Base-by-base conservation (phyloP, 306 rosid species). In the Arachis stenosperma region DNA sequence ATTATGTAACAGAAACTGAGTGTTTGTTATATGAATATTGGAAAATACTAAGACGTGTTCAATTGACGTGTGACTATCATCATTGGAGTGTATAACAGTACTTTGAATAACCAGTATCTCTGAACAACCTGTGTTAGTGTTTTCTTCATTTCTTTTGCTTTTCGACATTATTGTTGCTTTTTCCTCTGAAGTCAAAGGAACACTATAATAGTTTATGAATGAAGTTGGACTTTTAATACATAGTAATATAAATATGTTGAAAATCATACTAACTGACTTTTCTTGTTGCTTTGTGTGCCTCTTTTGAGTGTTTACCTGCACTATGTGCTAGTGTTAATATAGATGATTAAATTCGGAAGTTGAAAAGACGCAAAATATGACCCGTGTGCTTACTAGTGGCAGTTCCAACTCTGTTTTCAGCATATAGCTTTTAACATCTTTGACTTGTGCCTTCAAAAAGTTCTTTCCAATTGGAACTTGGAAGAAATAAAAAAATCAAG, bases 291-390 rank as follows among this genome's bases (percentile, higher is more conserved):
- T 0, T 13, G 69, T 22, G 56, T 65, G 53, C 8, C 22, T 33
- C 4, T 39, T 55, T 36, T 7, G 60, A 15, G 15, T 44, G 73
- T 75, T 64, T 67, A 42, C 46, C 46, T 5, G 46, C 8, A 51
- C 29, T 22, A 50, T 14, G 47, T 8, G 72, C 3, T 46, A 6
- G 68, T 51, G 75, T 48, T 39, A 65, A 66, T 8, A 41, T 13
- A 51, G 44, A 67, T n/a, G 14, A 9, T 9, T 14, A 55, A 8
- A 17, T 47, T 14, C 63, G 27, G 33, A 10, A 62, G 69, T 65
- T 46, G 74, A 14, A 22, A 27, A 80, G 77, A 65, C 37, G 73
- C 30, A 75, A 68, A 75, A 22, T 69, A 3, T 53, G 80, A 75
- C 71, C 48, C 29, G 29, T 27, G 13, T 6, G 41, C 64, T 62